Evolutionary conservation across 371 early-diverging fungal genomes (phyloP).

Genomic region (Umbelopsis sp.): DNA sequence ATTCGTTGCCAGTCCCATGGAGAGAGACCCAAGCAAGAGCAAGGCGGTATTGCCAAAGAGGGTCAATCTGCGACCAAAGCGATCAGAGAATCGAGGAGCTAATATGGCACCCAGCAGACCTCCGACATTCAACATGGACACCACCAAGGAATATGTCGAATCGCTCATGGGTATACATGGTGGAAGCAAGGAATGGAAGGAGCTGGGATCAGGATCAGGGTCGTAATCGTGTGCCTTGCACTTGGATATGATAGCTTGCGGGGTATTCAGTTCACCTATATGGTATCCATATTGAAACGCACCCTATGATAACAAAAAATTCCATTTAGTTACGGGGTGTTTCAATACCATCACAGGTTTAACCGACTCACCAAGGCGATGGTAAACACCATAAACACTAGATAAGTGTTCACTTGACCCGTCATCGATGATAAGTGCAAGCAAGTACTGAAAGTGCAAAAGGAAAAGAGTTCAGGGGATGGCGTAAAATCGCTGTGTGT

Average conservation of each 20-base stretch:
- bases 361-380: slow-evolving; percentile 39
- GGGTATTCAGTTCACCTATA: slow-evolving; percentile 82
- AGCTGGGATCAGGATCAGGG: slow-evolving; percentile 22
- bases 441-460: not conserved
- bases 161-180: slow-evolving; percentile 85
- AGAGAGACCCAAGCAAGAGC: slow-evolving; percentile 64
- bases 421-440: slow-evolving; percentile 5
- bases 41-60: slow-evolving; percentile 69
- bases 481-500: too few relatives aligned
- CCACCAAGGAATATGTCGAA: slow-evolving; percentile 69
- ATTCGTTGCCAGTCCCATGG: slow-evolving; percentile 64
- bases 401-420: slow-evolving; percentile 24
- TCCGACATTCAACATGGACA: slow-evolving; percentile 75
- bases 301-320: slow-evolving; percentile 31
- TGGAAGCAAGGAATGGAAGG: slow-evolving; percentile 42
- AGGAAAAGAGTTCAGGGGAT: too few relatives aligned
- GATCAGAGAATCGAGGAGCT: slow-evolving; percentile 71
- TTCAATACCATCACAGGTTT: not conserved
- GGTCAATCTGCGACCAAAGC: slow-evolving; percentile 74
- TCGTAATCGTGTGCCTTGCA: slow-evolving; percentile 41
- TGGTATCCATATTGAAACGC: slow-evolving; percentile 86
- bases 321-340: not conserved
- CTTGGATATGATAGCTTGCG: slow-evolving; percentile 69
- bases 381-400: slow-evolving; percentile 43
- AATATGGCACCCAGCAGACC: slow-evolving; percentile 84